Conservation (phyloP, 306 rosid genomes). For the Medicago lupulina region DNA sequence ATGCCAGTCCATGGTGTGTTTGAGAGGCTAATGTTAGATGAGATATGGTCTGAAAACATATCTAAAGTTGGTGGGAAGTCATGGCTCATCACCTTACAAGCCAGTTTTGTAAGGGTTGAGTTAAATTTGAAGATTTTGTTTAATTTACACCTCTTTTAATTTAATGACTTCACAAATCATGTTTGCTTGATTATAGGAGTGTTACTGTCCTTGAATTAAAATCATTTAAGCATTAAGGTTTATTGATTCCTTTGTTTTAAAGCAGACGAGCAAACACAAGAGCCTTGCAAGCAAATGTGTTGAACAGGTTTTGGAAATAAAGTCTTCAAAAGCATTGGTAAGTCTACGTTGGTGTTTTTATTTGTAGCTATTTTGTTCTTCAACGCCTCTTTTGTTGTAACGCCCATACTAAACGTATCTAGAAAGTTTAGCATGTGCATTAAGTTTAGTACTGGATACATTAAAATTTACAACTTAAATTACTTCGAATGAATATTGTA, state of each 20-base stretch:
- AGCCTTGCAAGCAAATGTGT: conserved; percentile 66
- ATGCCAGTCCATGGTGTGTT: background rate
- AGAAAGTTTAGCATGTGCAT: too few relatives aligned
- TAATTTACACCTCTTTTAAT: conserved; percentile 3
- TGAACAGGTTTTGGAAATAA: conserved; percentile 70
- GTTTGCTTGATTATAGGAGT: conserved; percentile 24
- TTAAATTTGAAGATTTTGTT: background rate
- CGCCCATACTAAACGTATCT: too few relatives aligned
- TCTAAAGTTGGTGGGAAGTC: background rate
- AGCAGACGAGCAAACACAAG: conserved; percentile 63
- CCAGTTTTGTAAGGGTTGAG: background rate
- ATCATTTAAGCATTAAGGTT: conserved; percentile 31
- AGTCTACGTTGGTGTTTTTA: conserved; percentile 39
- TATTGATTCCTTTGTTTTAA: conserved; percentile 44
- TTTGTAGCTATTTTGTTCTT: conserved; percentile 23
- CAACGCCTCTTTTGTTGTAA: background rate
- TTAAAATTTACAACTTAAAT: too few relatives aligned
- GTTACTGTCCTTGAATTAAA: conserved; percentile 3
- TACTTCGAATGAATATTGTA: too few relatives aligned
- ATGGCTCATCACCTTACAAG: background rate
- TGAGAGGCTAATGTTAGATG: background rate
- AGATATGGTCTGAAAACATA: background rate
- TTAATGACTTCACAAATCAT: conserved; percentile 27
- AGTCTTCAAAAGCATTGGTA: conserved; percentile 76
- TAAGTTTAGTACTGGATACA: too few relatives aligned